Evolutionary conservation across 1,284 basidiomycete species (phyloP), one percentile per base, ranked within the genome.

Genomic region (Moesziomyces parantarcticus): DNA sequence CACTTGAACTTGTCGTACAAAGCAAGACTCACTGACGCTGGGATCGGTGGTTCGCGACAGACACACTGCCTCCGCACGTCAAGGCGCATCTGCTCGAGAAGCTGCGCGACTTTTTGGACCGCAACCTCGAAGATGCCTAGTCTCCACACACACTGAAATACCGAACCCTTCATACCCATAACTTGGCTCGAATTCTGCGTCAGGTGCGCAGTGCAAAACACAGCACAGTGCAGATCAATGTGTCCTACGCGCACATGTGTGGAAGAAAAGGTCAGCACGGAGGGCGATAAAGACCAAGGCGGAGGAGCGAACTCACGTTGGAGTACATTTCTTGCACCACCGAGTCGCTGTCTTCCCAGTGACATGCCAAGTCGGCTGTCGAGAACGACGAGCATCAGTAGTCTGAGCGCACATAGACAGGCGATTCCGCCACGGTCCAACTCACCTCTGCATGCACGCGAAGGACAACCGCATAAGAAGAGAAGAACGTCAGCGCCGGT

Each of bases 281-380:
- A 39, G n/a, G 50, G 40, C 6, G 3, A 40, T n/a, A n/a, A n/a
- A n/a, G n/a, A n/a, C n/a, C n/a, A n/a, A n/a, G n/a, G n/a, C n/a
- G n/a, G n/a, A n/a, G n/a, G n/a, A n/a, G n/a, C n/a, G n/a, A 9
- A 58, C 77, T 65, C 45, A 75, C 75, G 39, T 69, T 75, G 51
- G 68, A 64, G 46, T 58, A 79, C 49, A 77, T 73, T 44, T 79
- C 77, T 21, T 73, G 71, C 1, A 73, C 48, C n/a, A 79, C 75
- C 20, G 53, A 54, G 32, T 79, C 77, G 9, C 56, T 48, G 47
- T 79, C 77, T 57, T 77, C 68, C 77, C 77, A 79, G 46, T 79
- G 75, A 43, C 77, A 79, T 5, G 72, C 69, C 6, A 77, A 54
- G 47, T 79, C 77, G 57, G 75, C 76, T 76, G 64, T 40, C 9